These are phyloP conservation scores for Panaeolus papilionaceus DNA, from an alignment of 768 basidiomycete species.

Conservation along the genomic window DNA sequence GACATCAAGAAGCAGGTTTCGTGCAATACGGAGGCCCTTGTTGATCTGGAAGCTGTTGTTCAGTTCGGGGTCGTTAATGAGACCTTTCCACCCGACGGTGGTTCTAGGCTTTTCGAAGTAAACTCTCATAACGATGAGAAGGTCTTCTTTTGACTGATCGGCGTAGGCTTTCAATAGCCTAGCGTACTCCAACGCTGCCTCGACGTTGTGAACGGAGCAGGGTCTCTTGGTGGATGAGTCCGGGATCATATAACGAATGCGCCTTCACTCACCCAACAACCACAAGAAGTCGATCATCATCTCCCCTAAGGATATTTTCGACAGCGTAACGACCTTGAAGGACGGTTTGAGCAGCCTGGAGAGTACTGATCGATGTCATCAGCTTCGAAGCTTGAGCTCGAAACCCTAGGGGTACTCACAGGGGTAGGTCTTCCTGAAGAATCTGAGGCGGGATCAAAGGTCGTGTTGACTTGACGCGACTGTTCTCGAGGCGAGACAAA, in stretches of 20 bases:
- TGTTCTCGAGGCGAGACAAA: constrained; percentile 82
- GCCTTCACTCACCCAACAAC: constrained; percentile 75
- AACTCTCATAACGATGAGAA: constrained; percentile 96
- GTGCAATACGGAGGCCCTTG: constrained; percentile 89
- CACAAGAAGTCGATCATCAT: constrained; percentile 92
- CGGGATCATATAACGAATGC: background rate
- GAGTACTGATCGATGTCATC: constrained; percentile 52
- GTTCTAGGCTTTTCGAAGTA: constrained; percentile 98
- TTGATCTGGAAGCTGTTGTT: constrained; percentile 96
- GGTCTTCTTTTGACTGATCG: constrained; percentile 78
- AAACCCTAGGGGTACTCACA: constrained; percentile 50
- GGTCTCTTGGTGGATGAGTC: constrained; percentile 55
- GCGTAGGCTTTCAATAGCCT: constrained; percentile 80
- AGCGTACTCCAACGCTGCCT: constrained; percentile 89
- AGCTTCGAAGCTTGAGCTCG: constrained; percentile 8
- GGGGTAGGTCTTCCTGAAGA: constrained; percentile 89
- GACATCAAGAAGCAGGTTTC: constrained; percentile 86
- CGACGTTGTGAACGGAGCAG: constrained; percentile 92
- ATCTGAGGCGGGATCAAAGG: constrained; percentile 96
- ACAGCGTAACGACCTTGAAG: constrained; percentile 81
- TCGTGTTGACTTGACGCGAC: constrained; percentile 83
- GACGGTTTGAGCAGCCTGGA: constrained; percentile 86
- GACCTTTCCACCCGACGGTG: constrained; percentile 98
- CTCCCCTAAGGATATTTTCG: constrained; percentile 81
- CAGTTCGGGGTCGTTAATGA: constrained; percentile 97